Percentiles rank a stretch among this genome's conserved stretches.
phyloP scores from a whole-genome alignment of 1,139 yeast genomes.

The Suhomyces bolitotheri region DNA sequence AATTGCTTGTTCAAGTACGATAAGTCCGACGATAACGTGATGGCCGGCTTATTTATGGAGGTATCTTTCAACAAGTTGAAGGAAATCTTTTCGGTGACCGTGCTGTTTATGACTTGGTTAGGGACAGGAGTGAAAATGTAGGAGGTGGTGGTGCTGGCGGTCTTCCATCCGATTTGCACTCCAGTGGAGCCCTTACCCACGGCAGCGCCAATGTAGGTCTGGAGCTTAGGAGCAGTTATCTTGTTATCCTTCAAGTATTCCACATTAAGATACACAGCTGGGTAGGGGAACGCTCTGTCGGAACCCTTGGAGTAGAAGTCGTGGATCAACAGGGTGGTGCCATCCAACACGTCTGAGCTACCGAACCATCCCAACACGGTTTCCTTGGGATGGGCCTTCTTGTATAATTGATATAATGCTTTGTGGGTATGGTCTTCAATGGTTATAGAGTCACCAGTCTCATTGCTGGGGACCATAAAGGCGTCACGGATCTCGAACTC shows the following conservation, averaged over 20 bases:
- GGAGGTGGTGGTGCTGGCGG: conserved; percentile 39
- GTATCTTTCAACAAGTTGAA: conserved; percentile 39
- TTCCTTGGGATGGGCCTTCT: conserved; percentile 78
- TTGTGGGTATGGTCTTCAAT: conserved; percentile 77
- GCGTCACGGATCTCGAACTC: conserved; percentile 75
- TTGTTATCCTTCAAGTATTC: conserved; percentile 38
- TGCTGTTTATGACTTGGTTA: conserved; percentile 59
- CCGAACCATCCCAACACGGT: conserved; percentile 89
- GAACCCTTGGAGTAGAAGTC: conserved; percentile 75
- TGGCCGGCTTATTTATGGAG: conserved; percentile 20
- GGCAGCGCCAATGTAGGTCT: conserved; percentile 75
- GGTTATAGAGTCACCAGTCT: conserved; percentile 71
- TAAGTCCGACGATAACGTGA: conserved; percentile 27
- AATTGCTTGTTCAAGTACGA: conserved; percentile 56
- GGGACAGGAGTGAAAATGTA: conserved; percentile 81
- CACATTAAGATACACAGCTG: conserved; percentile 76
- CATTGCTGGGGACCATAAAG: conserved; percentile 80
- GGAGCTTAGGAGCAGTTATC: conserved; percentile 47
- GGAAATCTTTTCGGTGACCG: conserved; percentile 60
- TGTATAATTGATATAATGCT: conserved; percentile 69
- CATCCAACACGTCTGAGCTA: conserved; percentile 61
- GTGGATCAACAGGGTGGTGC: conserved; percentile 79
- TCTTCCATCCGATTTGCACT: conserved; percentile 53
- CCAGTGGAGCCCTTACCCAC: conserved; percentile 54
- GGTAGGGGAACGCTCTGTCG: conserved; percentile 71